phyloP scores from a whole-genome alignment of 2,329 filamentous ascomycete species.

The Phyllosticta citrichinensis region DNA sequence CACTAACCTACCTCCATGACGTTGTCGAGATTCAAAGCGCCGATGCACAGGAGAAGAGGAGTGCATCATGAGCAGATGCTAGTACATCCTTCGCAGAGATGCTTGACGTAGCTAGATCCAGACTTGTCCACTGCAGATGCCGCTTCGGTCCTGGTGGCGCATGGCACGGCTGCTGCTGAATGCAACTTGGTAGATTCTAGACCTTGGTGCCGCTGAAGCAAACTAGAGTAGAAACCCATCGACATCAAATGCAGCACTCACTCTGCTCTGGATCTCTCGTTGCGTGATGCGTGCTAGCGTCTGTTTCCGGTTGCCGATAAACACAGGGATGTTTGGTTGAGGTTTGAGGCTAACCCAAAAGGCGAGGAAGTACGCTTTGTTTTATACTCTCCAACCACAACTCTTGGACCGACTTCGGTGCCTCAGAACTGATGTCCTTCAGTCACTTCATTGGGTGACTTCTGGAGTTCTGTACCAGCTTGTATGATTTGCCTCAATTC shows the following conservation, averaged over 20 bases:
- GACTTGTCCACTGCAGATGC: not conserved
- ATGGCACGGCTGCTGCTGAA: not conserved
- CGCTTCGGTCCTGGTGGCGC: not conserved
- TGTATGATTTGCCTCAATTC: no score
- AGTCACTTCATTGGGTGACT: no score
- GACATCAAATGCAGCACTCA: no score
- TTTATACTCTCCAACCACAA: not conserved
- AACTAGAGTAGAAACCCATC: no score
- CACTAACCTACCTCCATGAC: slow-evolving; percentile 1
- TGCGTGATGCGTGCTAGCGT: no score
- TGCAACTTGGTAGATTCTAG: no score
- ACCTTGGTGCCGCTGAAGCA: no score
- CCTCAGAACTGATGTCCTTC: not conserved
- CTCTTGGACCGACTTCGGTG: not conserved
- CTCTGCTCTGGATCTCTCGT: not conserved
- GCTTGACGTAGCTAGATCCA: not conserved
- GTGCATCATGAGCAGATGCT: not conserved
- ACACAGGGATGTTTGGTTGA: not conserved
- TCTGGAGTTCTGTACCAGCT: not conserved
- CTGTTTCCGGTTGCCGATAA: not conserved
- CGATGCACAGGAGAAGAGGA: not conserved
- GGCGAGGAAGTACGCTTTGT: not conserved
- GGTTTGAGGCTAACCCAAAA: not conserved
- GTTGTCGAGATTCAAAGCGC: not conserved
- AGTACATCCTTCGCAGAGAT: not conserved